These are phyloP conservation scores for Ambrosiella cleistominuta DNA, from an alignment of 2,329 filamentous ascomycete genomes.

Conservation along the genomic window DNA sequence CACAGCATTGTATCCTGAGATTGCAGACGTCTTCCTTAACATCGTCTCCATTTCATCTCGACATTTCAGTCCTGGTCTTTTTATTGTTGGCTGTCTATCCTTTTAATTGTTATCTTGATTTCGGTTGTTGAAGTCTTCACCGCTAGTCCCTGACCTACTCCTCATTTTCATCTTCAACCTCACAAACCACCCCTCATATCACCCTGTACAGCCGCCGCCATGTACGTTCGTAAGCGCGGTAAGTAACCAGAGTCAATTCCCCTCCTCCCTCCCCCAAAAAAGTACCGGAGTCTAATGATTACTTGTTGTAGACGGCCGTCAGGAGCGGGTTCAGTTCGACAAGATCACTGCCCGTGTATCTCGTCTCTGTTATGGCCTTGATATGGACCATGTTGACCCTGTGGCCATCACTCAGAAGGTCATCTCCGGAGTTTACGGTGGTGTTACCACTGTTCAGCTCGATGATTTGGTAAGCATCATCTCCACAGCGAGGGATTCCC, in stretches of 20 bases:
- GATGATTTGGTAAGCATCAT: slow-evolving; percentile 76
- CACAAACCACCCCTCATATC: slow-evolving; percentile 14
- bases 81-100: background rate
- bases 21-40: background rate
- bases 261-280: background rate
- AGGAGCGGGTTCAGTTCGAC: slow-evolving; percentile 99
- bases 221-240: slow-evolving; percentile 50
- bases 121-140: slow-evolving; percentile 13
- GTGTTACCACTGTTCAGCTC: slow-evolving; percentile 88
- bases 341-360: slow-evolving; percentile 99
- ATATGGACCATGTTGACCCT: slow-evolving; percentile 86
- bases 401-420: slow-evolving; percentile 98
- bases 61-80: background rate
- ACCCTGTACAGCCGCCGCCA: slow-evolving; percentile 21
- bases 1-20: slow-evolving; percentile 1
- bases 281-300: background rate
- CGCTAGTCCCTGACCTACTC: slow-evolving; percentile 14
- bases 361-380: slow-evolving; percentile 90
- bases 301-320: slow-evolving; percentile 67
- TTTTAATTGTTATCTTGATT: background rate
- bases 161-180: slow-evolving; percentile 7
- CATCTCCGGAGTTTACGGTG: slow-evolving; percentile 97
- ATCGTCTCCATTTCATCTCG: background rate
- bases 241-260: slow-evolving; percentile 19
- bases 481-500: background rate